phyloP scores from a whole-genome alignment of 73 alveolate species.

The Paramecium sonneborni region DNA sequence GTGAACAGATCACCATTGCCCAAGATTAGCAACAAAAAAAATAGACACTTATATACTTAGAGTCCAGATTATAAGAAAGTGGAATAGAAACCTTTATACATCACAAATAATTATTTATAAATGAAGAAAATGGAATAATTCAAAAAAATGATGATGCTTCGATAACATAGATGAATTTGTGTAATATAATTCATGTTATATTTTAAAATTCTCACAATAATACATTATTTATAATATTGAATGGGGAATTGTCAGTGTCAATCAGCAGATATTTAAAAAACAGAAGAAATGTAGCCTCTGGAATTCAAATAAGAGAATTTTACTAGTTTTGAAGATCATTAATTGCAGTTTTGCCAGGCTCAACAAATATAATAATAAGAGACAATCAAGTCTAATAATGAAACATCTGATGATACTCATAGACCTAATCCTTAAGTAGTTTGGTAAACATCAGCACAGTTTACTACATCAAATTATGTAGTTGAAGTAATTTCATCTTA shows the following conservation, averaged over 20 bases:
- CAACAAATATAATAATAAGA: background rate
- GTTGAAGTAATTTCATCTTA: background rate
- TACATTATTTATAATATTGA: background rate
- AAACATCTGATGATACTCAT: background rate
- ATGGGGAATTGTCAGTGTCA: slow-evolving; percentile 27
- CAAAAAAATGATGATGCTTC: background rate
- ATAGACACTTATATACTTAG: background rate
- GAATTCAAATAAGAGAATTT: background rate
- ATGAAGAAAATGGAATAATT: background rate
- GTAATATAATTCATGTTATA: background rate
- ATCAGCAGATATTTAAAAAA: background rate
- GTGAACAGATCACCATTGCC: background rate
- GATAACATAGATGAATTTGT: background rate
- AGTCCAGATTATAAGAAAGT: background rate
- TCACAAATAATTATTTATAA: background rate
- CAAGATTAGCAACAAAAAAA: background rate
- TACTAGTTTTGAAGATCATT: background rate
- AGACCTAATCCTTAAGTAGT: background rate
- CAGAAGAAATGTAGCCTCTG: slow-evolving; percentile 9
- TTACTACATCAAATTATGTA: background rate
- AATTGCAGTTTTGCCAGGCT: background rate
- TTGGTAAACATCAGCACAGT: background rate
- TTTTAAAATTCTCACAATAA: background rate
- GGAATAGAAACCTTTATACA: background rate
- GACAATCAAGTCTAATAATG: background rate